Base-by-base conservation (phyloP, 768 basidiomycete genomes). In the Inosperma sp. region DNA sequence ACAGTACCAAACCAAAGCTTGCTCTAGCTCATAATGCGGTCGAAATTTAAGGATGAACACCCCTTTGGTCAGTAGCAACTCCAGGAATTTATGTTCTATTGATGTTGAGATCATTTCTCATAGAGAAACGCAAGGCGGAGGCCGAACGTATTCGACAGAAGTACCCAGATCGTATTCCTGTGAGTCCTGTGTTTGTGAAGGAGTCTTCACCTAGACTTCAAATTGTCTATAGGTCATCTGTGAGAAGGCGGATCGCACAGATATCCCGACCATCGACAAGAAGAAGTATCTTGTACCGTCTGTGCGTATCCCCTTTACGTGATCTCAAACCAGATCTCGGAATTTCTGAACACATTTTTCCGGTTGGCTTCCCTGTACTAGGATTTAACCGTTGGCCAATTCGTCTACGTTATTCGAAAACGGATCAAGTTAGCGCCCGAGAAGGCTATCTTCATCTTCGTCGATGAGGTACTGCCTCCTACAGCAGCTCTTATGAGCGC, bases 361-460 rank as follows among this genome's bases (percentile, higher is more conserved):
- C 36, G 33, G 16, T 21, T 5, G 26, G 8, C 6, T 43, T 31
- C 12, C 19, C 29, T 27, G 23, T 58, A n/a, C n/a, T n/a, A 97
- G 93, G 93, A 97, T 72, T 74, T 96, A 50, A 97, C 93, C 34
- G 94, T 97, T 7, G 94, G 94, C 9, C 95, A 99, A 67, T 99
- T 99, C 67, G 96, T 99, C 51, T 99, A 99, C 69, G 96, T 99
- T 27, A 99, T 99, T 66, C 86, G 96, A 64, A 99, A 99, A 79
- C 88, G 96, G 55, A 99, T 98, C 86, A 98, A 99, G 83, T 82
- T 99, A 51, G 90, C 93, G 19, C 94, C 96, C 26, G 96, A 99
- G 82, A 97, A 97, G 75, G 96, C 96, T 30, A 99, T 99, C 74
- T 99, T 98, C 76, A 97, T 99, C 71, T 99, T 98, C 63, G 96